These are phyloP conservation scores for Phaeosphaeriaceae sp. DNA, from an alignment of 2,329 filamentous ascomycete genomes.

Conservation along the genomic window DNA sequence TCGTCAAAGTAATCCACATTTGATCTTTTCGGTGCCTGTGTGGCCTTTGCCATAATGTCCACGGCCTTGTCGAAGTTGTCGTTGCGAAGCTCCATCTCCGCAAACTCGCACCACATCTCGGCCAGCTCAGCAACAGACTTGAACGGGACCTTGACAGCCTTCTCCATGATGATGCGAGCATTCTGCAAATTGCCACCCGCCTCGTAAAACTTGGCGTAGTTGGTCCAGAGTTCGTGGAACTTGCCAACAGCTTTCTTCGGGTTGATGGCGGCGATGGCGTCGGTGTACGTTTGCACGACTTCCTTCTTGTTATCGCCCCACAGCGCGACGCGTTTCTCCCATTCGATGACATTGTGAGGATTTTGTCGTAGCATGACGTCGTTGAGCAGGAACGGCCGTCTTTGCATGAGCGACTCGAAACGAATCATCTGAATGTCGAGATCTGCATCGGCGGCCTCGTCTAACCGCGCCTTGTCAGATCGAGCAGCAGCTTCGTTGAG, in stretches of 20 bases:
- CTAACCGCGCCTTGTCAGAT: constrained; percentile 77
- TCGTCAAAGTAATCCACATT: constrained; percentile 99
- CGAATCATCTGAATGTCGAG: constrained; percentile 97
- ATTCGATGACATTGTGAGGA: constrained; percentile 93
- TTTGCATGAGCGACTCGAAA: constrained; percentile 98
- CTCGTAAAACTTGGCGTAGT: constrained; percentile 98
- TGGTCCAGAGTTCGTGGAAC: constrained; percentile 94
- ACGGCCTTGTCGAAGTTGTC: constrained; percentile 96
- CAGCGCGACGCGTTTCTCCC: constrained; percentile 94
- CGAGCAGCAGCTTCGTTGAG: constrained; percentile 87
- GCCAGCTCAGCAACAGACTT: constrained; percentile 96
- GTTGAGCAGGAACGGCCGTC: constrained; percentile 92
- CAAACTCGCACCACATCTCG: constrained; percentile 99
- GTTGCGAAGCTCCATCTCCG: constrained; percentile 94
- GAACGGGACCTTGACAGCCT: constrained; percentile 96
- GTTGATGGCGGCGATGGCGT: constrained; percentile 90
- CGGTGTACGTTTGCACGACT: constrained; percentile 91
- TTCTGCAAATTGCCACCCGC: constrained; percentile 82
- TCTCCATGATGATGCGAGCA: constrained; percentile 93
- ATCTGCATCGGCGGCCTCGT: constrained; percentile 90
- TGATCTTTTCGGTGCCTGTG: constrained; percentile 95
- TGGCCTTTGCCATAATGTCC: constrained; percentile 95
- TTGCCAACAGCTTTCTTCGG: constrained; percentile 93
- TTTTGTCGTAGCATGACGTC: constrained; percentile 95
- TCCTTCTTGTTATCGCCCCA: constrained; percentile 95